Base-by-base conservation (phyloP, 2,329 filamentous ascomycete genomes). In the Nothomitra cinnamomea region DNA sequence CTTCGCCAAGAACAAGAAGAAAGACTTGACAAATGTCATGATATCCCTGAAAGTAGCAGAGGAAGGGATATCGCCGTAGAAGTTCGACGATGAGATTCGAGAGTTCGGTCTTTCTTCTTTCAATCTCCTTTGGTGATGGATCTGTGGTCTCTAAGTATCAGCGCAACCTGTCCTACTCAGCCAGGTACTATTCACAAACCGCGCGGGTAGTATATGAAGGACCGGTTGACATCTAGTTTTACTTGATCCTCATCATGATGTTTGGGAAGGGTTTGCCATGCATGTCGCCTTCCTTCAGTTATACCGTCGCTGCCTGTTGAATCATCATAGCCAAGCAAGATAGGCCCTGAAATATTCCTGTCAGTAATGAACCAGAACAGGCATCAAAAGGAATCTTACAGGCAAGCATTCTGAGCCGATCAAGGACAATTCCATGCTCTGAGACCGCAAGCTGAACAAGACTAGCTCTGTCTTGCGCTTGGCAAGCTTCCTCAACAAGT, bases 1-100 rank as follows among this genome's bases (percentile, higher is more conserved):
- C 63, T 8, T 78, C 70, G 0, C 83, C 82, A 2, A 98, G 74
- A 10, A 95, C 89, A 13, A 98, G 77, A 41, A 96, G 77, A 56
- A 98, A 76, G 22, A 98, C 92, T 69, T 98, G 94, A 61, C 87
- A 92, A 62, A 98, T 96, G 70, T 98, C 92, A 68, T 98, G 92
- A 66, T 94, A 98, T 65, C 92, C 92, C 70, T 98, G 92, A 67
- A 98, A 98, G 70, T 98, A 98, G 71, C 82, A 87, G 36, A 98
- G 78, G 65, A 83, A 82, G 15, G 89, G 87, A 61, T 94, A 77
- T 35, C 78, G 78, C 53, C 94, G 83, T 47, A 98, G 77, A 13
- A 94, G 80, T 58, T 84, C 77, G 52, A 79, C 78, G 61, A 98
- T 96, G 51, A 98, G 74, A 57, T 79, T 71, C 6, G 82, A 90